These are phyloP conservation scores for Colletotrichum sansevieriae DNA, from an alignment of 2,329 filamentous ascomycete genomes.

Conservation along the genomic window DNA sequence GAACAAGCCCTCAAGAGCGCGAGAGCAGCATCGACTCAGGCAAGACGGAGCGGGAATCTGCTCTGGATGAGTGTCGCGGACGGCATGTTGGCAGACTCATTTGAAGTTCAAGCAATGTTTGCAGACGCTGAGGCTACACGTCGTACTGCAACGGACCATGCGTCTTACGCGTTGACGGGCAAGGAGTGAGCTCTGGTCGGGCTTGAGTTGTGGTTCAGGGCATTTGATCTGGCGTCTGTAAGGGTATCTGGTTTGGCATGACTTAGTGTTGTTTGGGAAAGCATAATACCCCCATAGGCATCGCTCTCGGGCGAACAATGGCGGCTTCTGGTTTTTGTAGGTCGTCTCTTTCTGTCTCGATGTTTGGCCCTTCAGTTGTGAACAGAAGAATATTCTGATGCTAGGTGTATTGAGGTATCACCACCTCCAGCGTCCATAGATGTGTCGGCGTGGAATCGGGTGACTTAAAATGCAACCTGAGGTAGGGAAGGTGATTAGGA, in stretches of 20 bases:
- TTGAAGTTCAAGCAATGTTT: slow-evolving; percentile 77
- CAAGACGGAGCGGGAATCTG: slow-evolving; percentile 76
- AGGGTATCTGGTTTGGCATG: slow-evolving; percentile 35
- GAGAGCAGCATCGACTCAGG: slow-evolving; percentile 75
- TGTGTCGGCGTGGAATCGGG: not conserved
- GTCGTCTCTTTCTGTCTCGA: not conserved
- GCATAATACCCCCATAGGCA: slow-evolving; percentile 38
- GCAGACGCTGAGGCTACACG: slow-evolving; percentile 57
- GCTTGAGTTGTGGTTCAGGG: slow-evolving; percentile 24
- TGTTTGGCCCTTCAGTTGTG: not conserved
- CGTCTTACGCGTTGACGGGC: slow-evolving; percentile 57
- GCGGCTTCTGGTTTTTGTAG: slow-evolving; percentile 12
- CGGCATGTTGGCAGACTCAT: slow-evolving; percentile 81
- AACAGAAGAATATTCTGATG: not conserved
- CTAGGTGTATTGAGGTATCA: no score
- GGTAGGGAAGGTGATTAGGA: not conserved
- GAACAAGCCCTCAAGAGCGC: slow-evolving; percentile 84
- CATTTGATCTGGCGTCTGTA: slow-evolving; percentile 39
- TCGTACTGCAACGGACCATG: slow-evolving; percentile 57
- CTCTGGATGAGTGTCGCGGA: slow-evolving; percentile 86
- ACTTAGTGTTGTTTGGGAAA: slow-evolving; percentile 37
- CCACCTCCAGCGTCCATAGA: not conserved
- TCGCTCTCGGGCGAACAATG: slow-evolving; percentile 14
- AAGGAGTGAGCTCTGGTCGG: slow-evolving; percentile 40
- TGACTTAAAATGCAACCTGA: no score